A percentile compares a stretch with the other conserved stretches of the same genome.
Conservation (phyloP, 1,284 basidiomycete genomes). For the Tausonia pullulans region DNA sequence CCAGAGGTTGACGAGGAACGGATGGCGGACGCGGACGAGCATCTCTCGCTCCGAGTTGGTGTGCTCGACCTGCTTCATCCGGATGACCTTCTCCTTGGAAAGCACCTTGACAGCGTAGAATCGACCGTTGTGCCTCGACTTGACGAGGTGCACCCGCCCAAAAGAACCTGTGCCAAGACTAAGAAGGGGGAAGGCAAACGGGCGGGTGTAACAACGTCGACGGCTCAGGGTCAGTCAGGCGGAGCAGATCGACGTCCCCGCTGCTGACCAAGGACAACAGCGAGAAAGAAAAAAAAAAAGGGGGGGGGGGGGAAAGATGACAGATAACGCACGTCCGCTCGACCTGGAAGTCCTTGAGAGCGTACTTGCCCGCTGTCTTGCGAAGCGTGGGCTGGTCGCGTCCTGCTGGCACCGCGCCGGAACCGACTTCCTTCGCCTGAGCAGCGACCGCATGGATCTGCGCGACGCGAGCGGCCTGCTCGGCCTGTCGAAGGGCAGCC, state of each 20-base stretch:
- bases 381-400: constrained; percentile 23
- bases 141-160: constrained; percentile 83
- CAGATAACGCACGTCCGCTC: constrained; percentile 35
- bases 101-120: constrained; percentile 94
- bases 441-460: constrained; percentile 34
- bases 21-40: constrained; percentile 78
- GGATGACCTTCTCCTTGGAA: constrained; percentile 86
- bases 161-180: constrained; percentile 84
- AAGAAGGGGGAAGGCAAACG: not conserved
- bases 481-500: constrained; percentile 33
- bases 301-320: not conserved
- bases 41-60: constrained; percentile 93
- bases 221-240: not conserved
- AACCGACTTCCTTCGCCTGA: constrained; percentile 1
- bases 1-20: constrained; percentile 97
- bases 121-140: constrained; percentile 81
- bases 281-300: constrained; percentile 34
- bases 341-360: constrained; percentile 39
- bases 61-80: constrained; percentile 94
- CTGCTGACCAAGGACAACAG: not conserved
- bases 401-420: constrained; percentile 14
- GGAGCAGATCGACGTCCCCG: not conserved
- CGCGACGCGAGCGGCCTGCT: constrained; percentile 36
- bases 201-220: not conserved
- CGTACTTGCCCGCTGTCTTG: constrained; percentile 41